Evolutionary conservation across 2,329 filamentous ascomycete species (phyloP), one percentile per base, ranked within the genome.

Genomic region (Fusarium concolor): DNA sequence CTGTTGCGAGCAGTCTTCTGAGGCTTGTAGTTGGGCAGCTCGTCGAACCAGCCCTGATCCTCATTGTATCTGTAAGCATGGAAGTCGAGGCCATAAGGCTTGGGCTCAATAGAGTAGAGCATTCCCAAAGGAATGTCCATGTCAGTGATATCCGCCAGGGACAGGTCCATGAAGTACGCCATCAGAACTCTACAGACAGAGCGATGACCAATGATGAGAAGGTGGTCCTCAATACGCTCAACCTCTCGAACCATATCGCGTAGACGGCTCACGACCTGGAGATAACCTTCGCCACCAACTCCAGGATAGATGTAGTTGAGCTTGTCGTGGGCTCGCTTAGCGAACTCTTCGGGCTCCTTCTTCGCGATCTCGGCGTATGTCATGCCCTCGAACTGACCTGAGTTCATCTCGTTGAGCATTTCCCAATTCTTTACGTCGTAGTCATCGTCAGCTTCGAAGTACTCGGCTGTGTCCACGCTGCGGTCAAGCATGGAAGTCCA

Each of bases 401-500:
- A 91, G 73, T 98, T 96, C 47, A 99, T 88, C 80, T 99, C 96
- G 76, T 99, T 97, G 51, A 99, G 87, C 93, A 97, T 97, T 75
- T 94, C 92, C 93, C 95, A 97, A 71, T 97, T 92, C 82, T 99
- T 99, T 72, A 96, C 90, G 70, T 98, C 96, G 77, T 95, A 97
- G 54, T 97, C 93, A 22, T 98, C 95, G 68, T 98, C 96, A 0
- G 83, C 85, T 71, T 97, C 92, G 77, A 98, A 99, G 77, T 92
- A 91, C 68, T 96, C 89, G 1, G 92, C 94, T 1, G 94, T 96
- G 76, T 97, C 89, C 50, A 96, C 90, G 62, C 92, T 94, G 68
- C 96, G 92, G 76, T 92, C 91, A 67, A 99, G 87, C 95, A 98
- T 98, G 4, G 93, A 97, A 1, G 95, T 97, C 96, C 96, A 99